A percentile compares a stretch with the other conserved stretches of the same genome.
phyloP scores from a whole-genome alignment of 441 rosid species.

The Cnidoscolus chayamansa region DNA sequence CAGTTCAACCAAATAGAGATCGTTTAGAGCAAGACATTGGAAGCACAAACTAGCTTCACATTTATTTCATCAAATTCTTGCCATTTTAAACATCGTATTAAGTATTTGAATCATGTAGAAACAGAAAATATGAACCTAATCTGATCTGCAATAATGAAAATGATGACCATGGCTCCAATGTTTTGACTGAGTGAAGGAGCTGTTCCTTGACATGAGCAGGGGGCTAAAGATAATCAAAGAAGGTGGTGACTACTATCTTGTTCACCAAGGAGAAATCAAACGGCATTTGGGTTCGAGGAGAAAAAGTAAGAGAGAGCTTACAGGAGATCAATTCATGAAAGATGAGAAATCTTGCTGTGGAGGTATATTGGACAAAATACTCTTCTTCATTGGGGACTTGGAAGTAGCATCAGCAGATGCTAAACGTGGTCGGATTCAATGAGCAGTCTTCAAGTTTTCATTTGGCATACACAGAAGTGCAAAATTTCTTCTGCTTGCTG shows the following conservation, averaged over 20 bases:
- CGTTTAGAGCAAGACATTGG: neutral
- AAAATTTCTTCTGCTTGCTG: neutral
- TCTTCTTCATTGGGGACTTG: slow-evolving; percentile 54
- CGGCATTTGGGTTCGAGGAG: slow-evolving; percentile 42
- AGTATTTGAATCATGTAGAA: neutral
- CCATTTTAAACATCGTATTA: neutral
- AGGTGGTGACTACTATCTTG: slow-evolving; percentile 43
- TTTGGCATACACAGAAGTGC: neutral
- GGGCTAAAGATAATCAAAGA: slow-evolving; percentile 55
- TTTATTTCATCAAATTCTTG: neutral
- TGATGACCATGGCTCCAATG: neutral
- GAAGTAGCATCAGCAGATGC: slow-evolving; percentile 49
- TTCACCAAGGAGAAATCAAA: slow-evolving; percentile 52
- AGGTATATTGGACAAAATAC: slow-evolving; percentile 45
- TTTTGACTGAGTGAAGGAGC: neutral
- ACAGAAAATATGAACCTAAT: neutral
- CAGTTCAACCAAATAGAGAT: neutral
- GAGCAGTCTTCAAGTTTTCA: neutral
- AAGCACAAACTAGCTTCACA: neutral
- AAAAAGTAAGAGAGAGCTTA: slow-evolving; percentile 21
- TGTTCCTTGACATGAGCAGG: slow-evolving; percentile 24
- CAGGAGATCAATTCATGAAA: slow-evolving; percentile 6
- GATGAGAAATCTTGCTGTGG: slow-evolving; percentile 26
- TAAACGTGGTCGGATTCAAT: slow-evolving; percentile 31
- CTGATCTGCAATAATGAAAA: neutral